phyloP scores from a whole-genome alignment of 2,329 filamentous ascomycete genomes.

The Sporothrix globosa region DNA sequence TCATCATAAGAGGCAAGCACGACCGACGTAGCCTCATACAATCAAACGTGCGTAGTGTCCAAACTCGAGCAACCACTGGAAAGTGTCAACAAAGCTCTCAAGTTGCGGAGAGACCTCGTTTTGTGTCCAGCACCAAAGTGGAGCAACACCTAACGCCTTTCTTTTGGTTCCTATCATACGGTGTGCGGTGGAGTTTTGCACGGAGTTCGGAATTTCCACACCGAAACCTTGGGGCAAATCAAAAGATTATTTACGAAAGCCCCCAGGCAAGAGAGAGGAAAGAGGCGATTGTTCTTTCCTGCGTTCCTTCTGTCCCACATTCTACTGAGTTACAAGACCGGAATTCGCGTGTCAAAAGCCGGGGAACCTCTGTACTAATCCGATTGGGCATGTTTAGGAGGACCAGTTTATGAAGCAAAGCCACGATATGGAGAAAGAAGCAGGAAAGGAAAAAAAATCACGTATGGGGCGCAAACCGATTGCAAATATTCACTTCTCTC shows the following conservation, averaged over 20 bases:
- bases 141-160: too few relatives aligned
- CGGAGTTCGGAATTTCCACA: slow-evolving; percentile 8
- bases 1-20: too few relatives aligned
- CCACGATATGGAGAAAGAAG: neutral
- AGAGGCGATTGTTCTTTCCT: neutral
- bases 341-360: slow-evolving; percentile 13
- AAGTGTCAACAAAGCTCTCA: too few relatives aligned
- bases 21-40: too few relatives aligned
- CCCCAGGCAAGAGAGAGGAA: too few relatives aligned
- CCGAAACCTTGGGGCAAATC: neutral
- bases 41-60: too few relatives aligned
- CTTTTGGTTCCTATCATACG: too few relatives aligned
- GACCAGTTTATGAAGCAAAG: neutral
- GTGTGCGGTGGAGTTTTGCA: neutral
- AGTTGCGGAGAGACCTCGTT: too few relatives aligned
- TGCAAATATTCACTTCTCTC: neutral
- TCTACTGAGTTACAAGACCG: neutral
- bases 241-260: neutral
- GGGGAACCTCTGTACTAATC: neutral
- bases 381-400: slow-evolving; percentile 2
- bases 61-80: too few relatives aligned
- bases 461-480: too few relatives aligned
- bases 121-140: too few relatives aligned
- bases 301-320: neutral
- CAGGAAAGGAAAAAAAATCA: too few relatives aligned